Conservation (phyloP, 2,329 filamentous ascomycete genomes). For the Berkeleyomyces rouxiae region DNA sequence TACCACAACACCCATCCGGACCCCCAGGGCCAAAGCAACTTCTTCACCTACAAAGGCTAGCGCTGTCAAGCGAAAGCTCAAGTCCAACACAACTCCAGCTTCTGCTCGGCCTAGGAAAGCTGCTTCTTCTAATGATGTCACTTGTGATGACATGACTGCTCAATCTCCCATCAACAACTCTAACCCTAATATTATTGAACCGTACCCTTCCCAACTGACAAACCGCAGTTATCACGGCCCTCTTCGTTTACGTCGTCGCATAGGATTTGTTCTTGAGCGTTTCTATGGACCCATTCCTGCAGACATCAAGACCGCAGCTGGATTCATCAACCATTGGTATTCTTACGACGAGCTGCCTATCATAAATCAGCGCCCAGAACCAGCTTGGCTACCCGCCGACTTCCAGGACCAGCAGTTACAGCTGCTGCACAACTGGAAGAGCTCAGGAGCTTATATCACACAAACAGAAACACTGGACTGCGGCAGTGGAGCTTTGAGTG, state of each 20-base stretch:
- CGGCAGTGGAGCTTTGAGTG: conserved; percentile 15
- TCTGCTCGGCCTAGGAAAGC: conserved; percentile 18
- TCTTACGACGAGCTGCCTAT: conserved; percentile 19
- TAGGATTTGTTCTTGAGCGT: conserved; percentile 16
- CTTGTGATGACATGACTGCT: conserved; percentile 19
- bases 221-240: conserved; percentile 23
- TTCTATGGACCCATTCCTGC: conserved; percentile 17
- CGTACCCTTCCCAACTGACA: conserved; percentile 18
- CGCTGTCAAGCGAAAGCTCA: background rate
- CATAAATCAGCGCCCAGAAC: conserved; percentile 9
- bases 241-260: conserved; percentile 17
- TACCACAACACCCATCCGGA: background rate
- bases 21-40: conserved; percentile 15
- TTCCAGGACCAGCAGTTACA: conserved; percentile 12
- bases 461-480: conserved; percentile 16
- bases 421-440: conserved; percentile 9
- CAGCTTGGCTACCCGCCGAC: conserved; percentile 15
- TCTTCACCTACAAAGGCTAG: conserved; percentile 20
- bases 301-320: conserved; percentile 15
- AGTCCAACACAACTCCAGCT: conserved; percentile 14
- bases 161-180: conserved; percentile 20
- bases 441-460: background rate
- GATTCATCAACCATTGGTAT: conserved; percentile 19
- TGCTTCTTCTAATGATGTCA: conserved; percentile 13
- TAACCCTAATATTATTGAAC: conserved; percentile 18